Evolutionary conservation across 1,284 basidiomycete species (phyloP), one percentile per base, ranked within the genome.

Genomic region (Cutaneotrichosporon sp.): DNA sequence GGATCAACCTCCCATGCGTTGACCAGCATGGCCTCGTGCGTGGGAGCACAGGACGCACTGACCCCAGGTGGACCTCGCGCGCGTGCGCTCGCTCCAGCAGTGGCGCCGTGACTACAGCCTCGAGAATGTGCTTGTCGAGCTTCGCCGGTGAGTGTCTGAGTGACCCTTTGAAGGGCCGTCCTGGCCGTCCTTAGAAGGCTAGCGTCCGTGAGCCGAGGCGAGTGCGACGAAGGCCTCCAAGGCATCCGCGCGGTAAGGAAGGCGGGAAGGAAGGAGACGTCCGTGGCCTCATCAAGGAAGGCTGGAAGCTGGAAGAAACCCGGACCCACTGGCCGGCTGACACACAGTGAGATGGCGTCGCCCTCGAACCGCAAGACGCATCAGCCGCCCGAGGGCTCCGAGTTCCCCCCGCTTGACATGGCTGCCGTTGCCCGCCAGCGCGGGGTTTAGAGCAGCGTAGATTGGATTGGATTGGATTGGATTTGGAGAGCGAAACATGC

Each of bases 1-100:
- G 88, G 67, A 92, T 99, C 73, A 97, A 97, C 80, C 84, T 99
- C n/a, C 96, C 97, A 1, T 97, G 95, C 75, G 95, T 99, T 69
- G 86, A 85, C 70, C 75, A 81, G 8, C 85, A 89, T 68, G 95
- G 96, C 57, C 86, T 82, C 60, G 84, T 83, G 64, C 65, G 80
- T 72, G 56, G 46, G 22, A 26, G 10, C 22, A 14, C 6, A n/a
- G n/a, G 49, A 6, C 16, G 11, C 26, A 21, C 47, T 38, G 38
- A 64, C 60, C 5, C 16, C 71, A 86, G 79, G 91, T 97, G 62
- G 90, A 94, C 75, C 81, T 85, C 21, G 63, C 80, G 62, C 90
- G 89, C 76, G 83, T 97, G 16, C 81, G 84, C 34, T 86, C 91
- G 6, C 85, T 97, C 47, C 78, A 84, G 10, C 82, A 85, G 56